phyloP scores from a whole-genome alignment of 2,329 filamentous ascomycete species.

The Aphanocladium album region DNA sequence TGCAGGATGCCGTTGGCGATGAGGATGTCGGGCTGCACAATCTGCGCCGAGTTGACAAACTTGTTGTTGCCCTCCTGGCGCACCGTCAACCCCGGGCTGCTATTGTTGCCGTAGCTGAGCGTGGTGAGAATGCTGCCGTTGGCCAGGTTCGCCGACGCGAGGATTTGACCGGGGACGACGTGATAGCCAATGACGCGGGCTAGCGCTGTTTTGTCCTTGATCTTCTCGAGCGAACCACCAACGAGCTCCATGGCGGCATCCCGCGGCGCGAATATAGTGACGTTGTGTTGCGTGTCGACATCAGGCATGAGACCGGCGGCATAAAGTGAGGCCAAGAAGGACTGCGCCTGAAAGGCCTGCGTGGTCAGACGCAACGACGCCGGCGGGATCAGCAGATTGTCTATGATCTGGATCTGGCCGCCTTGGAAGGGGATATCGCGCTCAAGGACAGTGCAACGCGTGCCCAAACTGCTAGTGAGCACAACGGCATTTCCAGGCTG shows the following conservation, averaged over 20 bases:
- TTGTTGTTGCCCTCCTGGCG: slow-evolving; percentile 39
- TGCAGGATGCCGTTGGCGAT: slow-evolving; percentile 55
- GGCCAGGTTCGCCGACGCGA: slow-evolving; percentile 43
- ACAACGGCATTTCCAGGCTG: slow-evolving; percentile 38
- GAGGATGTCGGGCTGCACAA: slow-evolving; percentile 49
- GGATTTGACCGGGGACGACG: slow-evolving; percentile 50
- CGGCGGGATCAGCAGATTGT: slow-evolving; percentile 47
- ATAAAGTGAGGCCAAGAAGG: slow-evolving; percentile 34
- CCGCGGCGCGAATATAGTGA: slow-evolving; percentile 62
- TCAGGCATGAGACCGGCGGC: slow-evolving; percentile 30
- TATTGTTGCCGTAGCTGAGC: slow-evolving; percentile 23
- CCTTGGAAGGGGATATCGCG: slow-evolving; percentile 43
- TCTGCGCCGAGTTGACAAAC: slow-evolving; percentile 49
- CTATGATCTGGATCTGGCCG: slow-evolving; percentile 48
- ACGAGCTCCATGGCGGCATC: slow-evolving; percentile 56
- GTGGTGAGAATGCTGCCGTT: slow-evolving; percentile 27
- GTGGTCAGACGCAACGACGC: slow-evolving; percentile 43
- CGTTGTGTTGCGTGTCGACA: slow-evolving; percentile 35
- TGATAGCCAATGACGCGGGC: slow-evolving; percentile 58
- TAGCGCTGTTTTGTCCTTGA: slow-evolving; percentile 34
- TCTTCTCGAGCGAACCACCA: slow-evolving; percentile 39
- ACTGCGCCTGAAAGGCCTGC: slow-evolving; percentile 40
- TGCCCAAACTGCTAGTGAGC: slow-evolving; percentile 46
- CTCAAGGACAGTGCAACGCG: slow-evolving; percentile 36
- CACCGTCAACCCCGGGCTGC: slow-evolving; percentile 32